Evolutionary conservation across 306 rosid genomes (phyloP).

Genomic region (Vicia faba): DNA sequence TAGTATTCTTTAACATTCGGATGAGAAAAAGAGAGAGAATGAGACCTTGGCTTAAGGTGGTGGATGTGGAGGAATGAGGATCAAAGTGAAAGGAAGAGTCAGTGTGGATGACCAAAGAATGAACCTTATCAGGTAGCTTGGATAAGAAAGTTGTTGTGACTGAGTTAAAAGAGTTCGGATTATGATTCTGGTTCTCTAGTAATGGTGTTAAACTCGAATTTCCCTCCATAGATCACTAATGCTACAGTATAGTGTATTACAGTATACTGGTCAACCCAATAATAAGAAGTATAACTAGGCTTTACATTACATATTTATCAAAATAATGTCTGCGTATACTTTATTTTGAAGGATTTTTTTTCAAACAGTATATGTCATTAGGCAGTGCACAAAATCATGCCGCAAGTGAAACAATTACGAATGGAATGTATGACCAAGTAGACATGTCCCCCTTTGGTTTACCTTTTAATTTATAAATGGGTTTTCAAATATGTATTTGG

Average conservation of each 20-base stretch:
- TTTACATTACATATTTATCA: background rate
- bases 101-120: constrained; percentile 43
- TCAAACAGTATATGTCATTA: background rate
- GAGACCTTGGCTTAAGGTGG: constrained; percentile 57
- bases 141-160: constrained; percentile 49
- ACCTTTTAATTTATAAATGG: background rate
- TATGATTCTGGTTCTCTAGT: constrained; percentile 16
- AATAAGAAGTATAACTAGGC: background rate
- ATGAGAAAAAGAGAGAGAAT: background rate
- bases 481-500: background rate
- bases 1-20: too few species aligned
- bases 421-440: background rate
- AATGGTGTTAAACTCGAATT: background rate
- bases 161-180: constrained; percentile 41
- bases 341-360: background rate
- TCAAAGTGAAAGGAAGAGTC: constrained; percentile 51
- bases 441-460: background rate
- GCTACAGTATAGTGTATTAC: background rate
- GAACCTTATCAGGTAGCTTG: constrained; percentile 57
- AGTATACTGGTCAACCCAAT: background rate
- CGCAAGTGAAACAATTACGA: background rate
- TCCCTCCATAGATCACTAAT: constrained; percentile 9
- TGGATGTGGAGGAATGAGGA: constrained; percentile 41
- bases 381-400: constrained; percentile 12
- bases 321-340: background rate